Evolutionary conservation across 2,329 filamentous ascomycete genomes (phyloP).

Genomic region (Aureobasidium vineae): DNA sequence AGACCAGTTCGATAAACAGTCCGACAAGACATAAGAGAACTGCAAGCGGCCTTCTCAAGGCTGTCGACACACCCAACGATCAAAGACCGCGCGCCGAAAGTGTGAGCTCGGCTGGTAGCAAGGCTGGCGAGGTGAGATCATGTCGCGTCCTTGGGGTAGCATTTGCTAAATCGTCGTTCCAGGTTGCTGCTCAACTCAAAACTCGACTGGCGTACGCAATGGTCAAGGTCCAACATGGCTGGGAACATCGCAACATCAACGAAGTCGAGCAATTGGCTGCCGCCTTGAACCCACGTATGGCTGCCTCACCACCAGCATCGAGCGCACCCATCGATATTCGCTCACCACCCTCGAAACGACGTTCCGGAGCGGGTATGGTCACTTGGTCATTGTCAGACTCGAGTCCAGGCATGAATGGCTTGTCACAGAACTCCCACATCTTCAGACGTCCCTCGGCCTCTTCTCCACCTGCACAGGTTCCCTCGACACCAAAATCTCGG

Average conservation of each 20-base stretch:
- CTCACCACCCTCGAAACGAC: constrained; percentile 37
- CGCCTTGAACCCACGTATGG: constrained; percentile 42
- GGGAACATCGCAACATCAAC: constrained; percentile 74
- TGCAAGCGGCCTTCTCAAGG: constrained; percentile 71
- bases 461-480: constrained; percentile 31
- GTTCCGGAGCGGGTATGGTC: constrained; percentile 34
- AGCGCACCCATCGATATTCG: constrained; percentile 4
- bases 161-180: constrained; percentile 31
- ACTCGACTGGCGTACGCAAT: constrained; percentile 89
- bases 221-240: constrained; percentile 87
- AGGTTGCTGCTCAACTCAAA: constrained; percentile 76
- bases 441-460: constrained; percentile 24
- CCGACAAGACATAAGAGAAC: constrained; percentile 66
- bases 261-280: constrained; percentile 75
- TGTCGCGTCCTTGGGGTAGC: not conserved
- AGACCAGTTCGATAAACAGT: not conserved
- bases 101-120: constrained; percentile 63
- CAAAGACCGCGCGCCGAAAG: constrained; percentile 61
- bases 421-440: constrained; percentile 27
- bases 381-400: constrained; percentile 17
- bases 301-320: constrained; percentile 25
- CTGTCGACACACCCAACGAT: constrained; percentile 37
- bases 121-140: constrained; percentile 71
- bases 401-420: constrained; percentile 30
- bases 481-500: constrained; percentile 34